Base-by-base conservation (phyloP, 176 grass and related monocot genomes). In the Elaeis guineensis region DNA sequence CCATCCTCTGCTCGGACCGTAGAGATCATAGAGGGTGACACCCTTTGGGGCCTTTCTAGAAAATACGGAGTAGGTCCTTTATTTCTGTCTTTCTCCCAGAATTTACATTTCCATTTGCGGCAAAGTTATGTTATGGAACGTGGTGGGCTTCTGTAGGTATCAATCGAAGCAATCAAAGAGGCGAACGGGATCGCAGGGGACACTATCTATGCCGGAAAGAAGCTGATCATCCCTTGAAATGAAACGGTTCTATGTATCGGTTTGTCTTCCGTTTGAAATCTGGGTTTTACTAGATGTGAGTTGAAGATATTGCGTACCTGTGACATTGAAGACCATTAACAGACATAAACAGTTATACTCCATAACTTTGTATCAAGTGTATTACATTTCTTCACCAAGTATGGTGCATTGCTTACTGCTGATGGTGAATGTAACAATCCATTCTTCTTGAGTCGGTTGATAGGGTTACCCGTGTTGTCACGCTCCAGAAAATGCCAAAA, bases 201-300 rank as follows among this genome's bases (percentile, higher is more conserved):
- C 39, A 63, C 61, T 1, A 63, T 63, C n/a, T 63, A 63, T 23
- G 61, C 35, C 9, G 61, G 61, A 30, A 63, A 49, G 61, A 63
- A 63, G 32, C 61, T 63, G 8, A 63, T 63, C 32, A 63, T 50
- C 6, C 61, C 61, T 14, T 63, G 39, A 63, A 50, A 5, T 63
- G 61, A 35, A 35, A 35, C 5, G 32, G 32, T 9, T 35, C 32
- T 9, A 6, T 11, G 9, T 35, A 26, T 35, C 6, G 32, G 6
- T 9, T 35, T 4, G 32, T 9, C 32, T 35, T 35, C 32, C 32
- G 11, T 35, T 35, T 35, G 32, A 35, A 23, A 9, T 35, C 32
- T 35, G 6, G 6, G 32, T 35, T 8, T 35, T 7, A 35, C 8
- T 9, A 4, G 6, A 0, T 8, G 6, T 11, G 32, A 35, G 32